Base-by-base conservation (phyloP, 208 protist species). In the Phytomonas francai region DNA sequence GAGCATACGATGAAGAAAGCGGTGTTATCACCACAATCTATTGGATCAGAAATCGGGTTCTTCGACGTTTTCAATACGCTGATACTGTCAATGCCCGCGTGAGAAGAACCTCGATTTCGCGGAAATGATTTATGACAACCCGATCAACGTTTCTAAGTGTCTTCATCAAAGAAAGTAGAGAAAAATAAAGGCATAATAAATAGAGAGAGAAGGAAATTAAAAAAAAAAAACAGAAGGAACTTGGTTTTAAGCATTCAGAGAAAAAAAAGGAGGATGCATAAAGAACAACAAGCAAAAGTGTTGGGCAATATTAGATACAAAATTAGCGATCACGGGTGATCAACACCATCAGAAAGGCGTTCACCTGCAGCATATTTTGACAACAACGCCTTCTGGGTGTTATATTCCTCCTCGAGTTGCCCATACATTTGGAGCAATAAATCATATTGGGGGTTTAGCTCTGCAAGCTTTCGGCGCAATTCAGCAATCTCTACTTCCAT, bases 341-440 rank as follows among this genome's bases (percentile, higher is more conserved):
- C 14, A 49, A 49, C 39, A 9, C 39, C 2, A 9, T 49, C 39
- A 49, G 12, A 49, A 49, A 19, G 39, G 14, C 16, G 39, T 19
- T 49, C 39, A 49, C 39, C 39, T 6, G 12, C 39, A 49, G 14
- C 39, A 22, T 3, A 49, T 49, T 49, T 49, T 49, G 39, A 49
- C 14, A 49, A 22, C 39, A 49, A 49, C 39, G 4, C 39, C 14
- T 49, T 49, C 4, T 49, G 39, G 12, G 39, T 49, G 39, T 49
- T 19, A 19, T 49, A 49, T 49, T 85, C 71, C n/a, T 94, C 85
- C 73, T 88, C 81, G 54, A 88, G 57, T 69, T 95, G 70, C 0
- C 89, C 89, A 71, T 92, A 92, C 65, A 95, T 79, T 63, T 93
- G 85, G 45, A 95, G 73, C 12, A 95, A 70, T 54, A 90, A 33